phyloP scores from a whole-genome alignment of 1,284 basidiomycete genomes.

The Golubevia sp. region DNA sequence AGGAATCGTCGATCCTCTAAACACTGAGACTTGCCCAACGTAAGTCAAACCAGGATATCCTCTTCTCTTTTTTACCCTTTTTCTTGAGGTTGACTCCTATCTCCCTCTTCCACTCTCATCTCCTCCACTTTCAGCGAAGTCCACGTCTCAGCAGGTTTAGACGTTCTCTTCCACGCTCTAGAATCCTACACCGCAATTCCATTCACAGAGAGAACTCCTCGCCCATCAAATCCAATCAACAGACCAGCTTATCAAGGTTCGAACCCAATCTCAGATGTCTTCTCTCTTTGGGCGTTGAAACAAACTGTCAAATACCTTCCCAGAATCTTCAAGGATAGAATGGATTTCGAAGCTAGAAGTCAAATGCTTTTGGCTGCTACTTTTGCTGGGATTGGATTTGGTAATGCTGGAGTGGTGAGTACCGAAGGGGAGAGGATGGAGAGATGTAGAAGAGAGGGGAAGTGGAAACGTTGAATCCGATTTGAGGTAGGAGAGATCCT shows the following conservation, averaged over 20 bases:
- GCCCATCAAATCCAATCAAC: slow-evolving; percentile 85
- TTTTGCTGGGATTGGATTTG: slow-evolving; percentile 87
- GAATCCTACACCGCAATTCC: slow-evolving; percentile 91
- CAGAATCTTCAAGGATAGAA: slow-evolving; percentile 76
- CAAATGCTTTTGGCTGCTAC: slow-evolving; percentile 77
- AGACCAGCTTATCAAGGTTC: slow-evolving; percentile 92
- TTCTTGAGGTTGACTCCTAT: background rate
- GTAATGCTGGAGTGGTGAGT: slow-evolving; percentile 77
- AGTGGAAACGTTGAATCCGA: too few relatives aligned
- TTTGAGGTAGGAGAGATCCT: too few relatives aligned
- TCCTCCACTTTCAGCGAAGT: slow-evolving; percentile 75
- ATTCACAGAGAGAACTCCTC: slow-evolving; percentile 83
- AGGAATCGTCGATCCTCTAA: slow-evolving; percentile 82
- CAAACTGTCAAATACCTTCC: slow-evolving; percentile 90
- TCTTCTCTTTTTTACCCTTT: background rate
- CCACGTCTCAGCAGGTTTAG: slow-evolving; percentile 87
- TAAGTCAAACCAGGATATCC: background rate
- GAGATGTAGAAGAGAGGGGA: background rate
- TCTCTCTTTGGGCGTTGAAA: slow-evolving; percentile 90
- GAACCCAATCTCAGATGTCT: slow-evolving; percentile 92
- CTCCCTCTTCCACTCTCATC: background rate
- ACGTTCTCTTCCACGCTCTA: slow-evolving; percentile 88
- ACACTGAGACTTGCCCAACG: slow-evolving; percentile 73
- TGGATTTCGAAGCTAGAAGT: slow-evolving; percentile 78
- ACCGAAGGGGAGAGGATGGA: background rate